Base-by-base conservation (phyloP, 441 rosid species). In the Euphorbia neoarborescens region DNA sequence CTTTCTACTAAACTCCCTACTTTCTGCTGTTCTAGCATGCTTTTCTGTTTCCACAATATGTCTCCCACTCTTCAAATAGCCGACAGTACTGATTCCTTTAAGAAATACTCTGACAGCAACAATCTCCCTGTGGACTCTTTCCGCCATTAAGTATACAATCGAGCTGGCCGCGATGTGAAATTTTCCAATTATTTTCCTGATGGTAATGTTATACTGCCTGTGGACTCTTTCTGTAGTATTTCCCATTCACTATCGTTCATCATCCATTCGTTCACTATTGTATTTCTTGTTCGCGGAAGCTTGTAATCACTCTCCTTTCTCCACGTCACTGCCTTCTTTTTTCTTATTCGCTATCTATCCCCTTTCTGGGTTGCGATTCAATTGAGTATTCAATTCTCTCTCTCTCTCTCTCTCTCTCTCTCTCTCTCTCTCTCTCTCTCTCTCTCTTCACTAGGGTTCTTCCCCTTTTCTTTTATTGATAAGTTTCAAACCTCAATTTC, bases 1-100 rank as follows among this genome's bases (percentile, higher is more conserved):
- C 88, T 90, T 63, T 76, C 83, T 28, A 58, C 81, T 5, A 90
- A 84, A 13, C 82, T 92, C 20, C 78, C 85, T 0, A 81, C 85
- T 14, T 92, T 92, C 73, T 92, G 98, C 80, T 77, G 90, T 77
- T 77, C 94, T 50, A 95, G 96, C 0, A 78, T 81, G 4, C 95
- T 92, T 38, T 84, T 90, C 75, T 94, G 98, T 78, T 89, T 91
- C 84, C 86, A 95, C 0, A 91, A 89, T 58, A 74, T 94, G n/a
- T 32, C 83, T 0, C 80, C 85, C 19, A 86, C 85, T 17, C 82
- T 82, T 8, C 90, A 84, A 56, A 84, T 81, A 9, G 76, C 81
- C 40, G 89, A 88, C 20, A 89, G 92, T n/a, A 53, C 53, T 1
- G 85, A 87, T 77, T 67, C 88, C 5, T 94, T 91, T 79, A 83